Evolutionary conservation across 2,329 filamentous ascomycete genomes (phyloP).

Genomic region (Aspergillus quadricinctus): DNA sequence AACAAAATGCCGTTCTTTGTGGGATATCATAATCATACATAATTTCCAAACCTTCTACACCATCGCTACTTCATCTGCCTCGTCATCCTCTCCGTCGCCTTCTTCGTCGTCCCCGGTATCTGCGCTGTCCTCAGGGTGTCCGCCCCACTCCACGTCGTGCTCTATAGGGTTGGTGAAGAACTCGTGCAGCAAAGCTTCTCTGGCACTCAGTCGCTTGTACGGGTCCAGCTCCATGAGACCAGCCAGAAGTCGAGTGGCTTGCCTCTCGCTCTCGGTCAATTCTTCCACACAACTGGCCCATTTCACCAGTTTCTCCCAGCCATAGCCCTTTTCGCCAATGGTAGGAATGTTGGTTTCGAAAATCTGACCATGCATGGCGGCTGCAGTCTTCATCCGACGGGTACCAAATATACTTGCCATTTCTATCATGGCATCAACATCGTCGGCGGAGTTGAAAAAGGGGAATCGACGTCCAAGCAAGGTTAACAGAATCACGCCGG

Average conservation of each 20-base stretch:
- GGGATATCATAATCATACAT: conserved; percentile 15
- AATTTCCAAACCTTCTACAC: conserved; percentile 18
- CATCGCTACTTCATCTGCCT: conserved; percentile 39
- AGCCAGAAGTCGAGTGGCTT: conserved; percentile 41
- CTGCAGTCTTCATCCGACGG: conserved; percentile 76
- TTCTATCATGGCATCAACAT: conserved; percentile 95
- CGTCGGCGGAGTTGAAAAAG: conserved; percentile 98
- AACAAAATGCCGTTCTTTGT: not conserved
- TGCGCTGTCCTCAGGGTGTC: conserved; percentile 31
- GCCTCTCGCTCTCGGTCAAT: conserved; percentile 45
- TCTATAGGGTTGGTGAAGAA: conserved; percentile 42
- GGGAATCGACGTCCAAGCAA: conserved; percentile 88
- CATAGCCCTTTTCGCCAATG: conserved; percentile 78
- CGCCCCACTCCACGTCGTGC: conserved; percentile 40
- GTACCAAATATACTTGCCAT: conserved; percentile 92
- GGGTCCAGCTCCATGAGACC: conserved; percentile 44
- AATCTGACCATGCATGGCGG: conserved; percentile 80
- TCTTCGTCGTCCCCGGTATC: conserved; percentile 32
- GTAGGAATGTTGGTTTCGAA: conserved; percentile 92
- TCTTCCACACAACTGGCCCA: conserved; percentile 83
- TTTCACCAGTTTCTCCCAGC: conserved; percentile 86
- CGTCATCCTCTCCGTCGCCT: conserved; percentile 26
- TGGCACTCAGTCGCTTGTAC: conserved; percentile 39
- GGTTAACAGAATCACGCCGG: conserved; percentile 93
- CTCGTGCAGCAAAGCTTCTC: conserved; percentile 41